Percentiles rank a stretch among this genome's conserved stretches.
These are phyloP conservation scores for Cercospora sojina DNA, from an alignment of 2,329 filamentous ascomycete genomes.

Conservation along the genomic window DNA sequence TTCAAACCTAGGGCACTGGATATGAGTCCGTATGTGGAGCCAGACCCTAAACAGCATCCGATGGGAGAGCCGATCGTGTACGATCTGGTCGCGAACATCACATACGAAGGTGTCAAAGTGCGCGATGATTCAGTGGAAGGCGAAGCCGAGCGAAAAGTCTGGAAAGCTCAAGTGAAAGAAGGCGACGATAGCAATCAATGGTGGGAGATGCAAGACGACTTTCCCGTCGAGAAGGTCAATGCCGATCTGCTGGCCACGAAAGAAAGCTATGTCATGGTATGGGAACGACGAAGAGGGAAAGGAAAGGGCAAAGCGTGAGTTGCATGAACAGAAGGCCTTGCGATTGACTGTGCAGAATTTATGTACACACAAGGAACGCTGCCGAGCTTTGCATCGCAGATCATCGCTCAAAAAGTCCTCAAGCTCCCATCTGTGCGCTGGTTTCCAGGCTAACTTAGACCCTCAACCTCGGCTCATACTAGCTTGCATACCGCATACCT, in stretches of 20 bases:
- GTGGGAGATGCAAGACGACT: constrained; percentile 91
- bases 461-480: background rate
- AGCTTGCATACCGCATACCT: background rate
- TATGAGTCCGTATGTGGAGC: constrained; percentile 87
- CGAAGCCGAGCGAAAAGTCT: constrained; percentile 87
- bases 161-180: constrained; percentile 86
- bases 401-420: background rate
- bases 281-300: constrained; percentile 69
- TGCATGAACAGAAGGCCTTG: background rate
- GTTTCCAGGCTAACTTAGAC: background rate
- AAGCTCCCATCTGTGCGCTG: background rate
- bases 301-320: constrained; percentile 22
- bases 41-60: constrained; percentile 69
- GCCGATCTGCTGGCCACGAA: constrained; percentile 87
- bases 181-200: constrained; percentile 69
- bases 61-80: constrained; percentile 85
- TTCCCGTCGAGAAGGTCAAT: constrained; percentile 77
- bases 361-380: background rate
- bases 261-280: constrained; percentile 93
- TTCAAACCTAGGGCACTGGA: constrained; percentile 85
- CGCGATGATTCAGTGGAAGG: constrained; percentile 82
- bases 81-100: constrained; percentile 93
- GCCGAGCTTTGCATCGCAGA: background rate
- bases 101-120: constrained; percentile 75
- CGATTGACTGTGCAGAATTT: background rate